A percentile compares a stretch with the other conserved stretches of the same genome.
Evolutionary conservation across 2,329 filamentous ascomycete species (phyloP).

Genomic region (Stemphylium beticola): DNA sequence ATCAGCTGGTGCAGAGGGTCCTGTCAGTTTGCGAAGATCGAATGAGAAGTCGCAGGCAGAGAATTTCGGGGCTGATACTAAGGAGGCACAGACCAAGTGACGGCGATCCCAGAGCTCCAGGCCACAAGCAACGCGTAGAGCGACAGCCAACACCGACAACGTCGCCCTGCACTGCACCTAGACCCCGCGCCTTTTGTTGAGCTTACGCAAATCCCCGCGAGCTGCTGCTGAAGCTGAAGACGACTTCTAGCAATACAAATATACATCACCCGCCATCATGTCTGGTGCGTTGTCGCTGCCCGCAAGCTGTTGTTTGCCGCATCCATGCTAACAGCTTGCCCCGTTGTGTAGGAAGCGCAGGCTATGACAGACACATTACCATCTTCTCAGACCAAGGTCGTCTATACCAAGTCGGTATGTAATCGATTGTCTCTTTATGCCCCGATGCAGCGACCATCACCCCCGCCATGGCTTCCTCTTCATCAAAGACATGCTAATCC

Average conservation of each 20-base stretch:
- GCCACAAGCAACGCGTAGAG: slow-evolving; percentile 45
- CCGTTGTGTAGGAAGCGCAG: slow-evolving; percentile 53
- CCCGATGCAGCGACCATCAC: neutral
- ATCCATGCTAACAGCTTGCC: slow-evolving; percentile 38
- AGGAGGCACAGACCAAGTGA: slow-evolving; percentile 23
- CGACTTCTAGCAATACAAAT: slow-evolving; percentile 3
- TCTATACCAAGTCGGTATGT: slow-evolving; percentile 98
- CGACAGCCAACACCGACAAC: slow-evolving; percentile 30
- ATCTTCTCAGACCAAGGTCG: slow-evolving; percentile 99
- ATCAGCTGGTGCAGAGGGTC: slow-evolving; percentile 38
- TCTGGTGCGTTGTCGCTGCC: slow-evolving; percentile 46
- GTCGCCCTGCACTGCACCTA: slow-evolving; percentile 31
- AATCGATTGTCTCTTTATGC: slow-evolving; percentile 8
- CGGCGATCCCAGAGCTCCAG: slow-evolving; percentile 39
- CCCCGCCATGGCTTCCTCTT: neutral
- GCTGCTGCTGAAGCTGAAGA: slow-evolving; percentile 40
- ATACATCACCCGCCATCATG: slow-evolving; percentile 43
- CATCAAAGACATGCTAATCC: slow-evolving; percentile 22
- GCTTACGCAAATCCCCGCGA: slow-evolving; percentile 39
- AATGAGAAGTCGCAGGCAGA: slow-evolving; percentile 44
- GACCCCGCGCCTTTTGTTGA: slow-evolving; percentile 25
- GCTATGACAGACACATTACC: slow-evolving; percentile 98
- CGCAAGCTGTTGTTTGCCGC: slow-evolving; percentile 20
- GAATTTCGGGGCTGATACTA: slow-evolving; percentile 39
- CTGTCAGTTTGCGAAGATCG: slow-evolving; percentile 37